Evolutionary conservation across 306 rosid genomes (phyloP).

Genomic region (Quercus agrifolia): DNA sequence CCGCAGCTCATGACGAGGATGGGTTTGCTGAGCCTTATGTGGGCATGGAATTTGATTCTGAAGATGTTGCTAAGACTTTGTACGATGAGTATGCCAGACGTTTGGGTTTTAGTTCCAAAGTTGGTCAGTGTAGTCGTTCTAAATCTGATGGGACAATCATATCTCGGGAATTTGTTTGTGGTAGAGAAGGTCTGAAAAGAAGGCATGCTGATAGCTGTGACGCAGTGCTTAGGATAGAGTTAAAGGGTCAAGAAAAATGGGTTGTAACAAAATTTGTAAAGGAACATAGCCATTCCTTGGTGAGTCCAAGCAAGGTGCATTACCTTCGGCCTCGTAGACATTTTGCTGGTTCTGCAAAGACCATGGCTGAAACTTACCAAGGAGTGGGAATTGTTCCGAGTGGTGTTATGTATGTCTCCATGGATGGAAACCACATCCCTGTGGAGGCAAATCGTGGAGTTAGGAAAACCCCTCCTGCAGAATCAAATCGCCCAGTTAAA

Average conservation of each 20-base stretch:
- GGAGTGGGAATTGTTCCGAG: conserved; percentile 80
- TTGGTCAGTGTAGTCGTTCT: conserved; percentile 45
- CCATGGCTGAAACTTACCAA: conserved; percentile 58
- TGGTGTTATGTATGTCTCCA: conserved; percentile 81
- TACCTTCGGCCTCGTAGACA: conserved; percentile 67
- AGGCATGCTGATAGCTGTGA: conserved; percentile 59
- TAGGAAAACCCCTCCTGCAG: conserved; percentile 43
- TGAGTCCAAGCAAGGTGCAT: conserved; percentile 46
- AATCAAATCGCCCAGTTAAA: conserved; percentile 43
- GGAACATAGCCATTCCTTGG: conserved; percentile 78
- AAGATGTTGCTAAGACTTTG: conserved; percentile 47
- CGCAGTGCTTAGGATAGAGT: conserved; percentile 78
- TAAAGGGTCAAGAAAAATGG: conserved; percentile 70
- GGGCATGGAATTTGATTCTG: conserved; percentile 59
- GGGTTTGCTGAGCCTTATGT: conserved; percentile 44
- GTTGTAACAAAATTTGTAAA: conserved; percentile 72
- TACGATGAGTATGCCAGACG: conserved; percentile 49
- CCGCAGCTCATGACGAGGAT: conserved; percentile 33
- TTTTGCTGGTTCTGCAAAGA: conserved; percentile 75
- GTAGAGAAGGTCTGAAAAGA: conserved; percentile 69
- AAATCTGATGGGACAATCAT: conserved; percentile 48
- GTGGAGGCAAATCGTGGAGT: conserved; percentile 47
- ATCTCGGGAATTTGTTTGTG: conserved; percentile 67
- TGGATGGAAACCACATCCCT: conserved; percentile 61
- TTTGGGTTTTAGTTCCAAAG: conserved; percentile 57